These are phyloP conservation scores for Cryptococcus floricola DNA, from an alignment of 1,284 basidiomycete species.

Conservation along the genomic window DNA sequence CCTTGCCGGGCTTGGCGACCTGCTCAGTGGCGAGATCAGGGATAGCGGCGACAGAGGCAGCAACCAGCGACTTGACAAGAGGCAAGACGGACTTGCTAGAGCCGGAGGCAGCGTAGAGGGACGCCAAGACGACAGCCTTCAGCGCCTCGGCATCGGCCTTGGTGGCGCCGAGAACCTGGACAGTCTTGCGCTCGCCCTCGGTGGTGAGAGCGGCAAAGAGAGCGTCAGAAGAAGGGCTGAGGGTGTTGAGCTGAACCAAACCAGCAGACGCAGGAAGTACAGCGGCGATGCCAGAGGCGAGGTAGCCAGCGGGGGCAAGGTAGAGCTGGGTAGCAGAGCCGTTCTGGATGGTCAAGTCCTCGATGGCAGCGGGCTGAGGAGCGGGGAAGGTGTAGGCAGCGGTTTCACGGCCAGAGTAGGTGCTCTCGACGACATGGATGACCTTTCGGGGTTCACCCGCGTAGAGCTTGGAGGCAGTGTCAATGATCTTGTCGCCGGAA, in stretches of 20 bases:
- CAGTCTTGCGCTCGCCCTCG: conserved; percentile 28
- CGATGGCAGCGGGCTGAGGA: conserved; percentile 16
- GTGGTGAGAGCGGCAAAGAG: conserved; percentile 31
- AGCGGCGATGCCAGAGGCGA: conserved; percentile 24
- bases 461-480: conserved; percentile 56
- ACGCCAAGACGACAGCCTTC: conserved; percentile 36
- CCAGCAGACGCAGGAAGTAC: conserved; percentile 19
- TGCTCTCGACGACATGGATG: conserved; percentile 48
- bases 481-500: conserved; percentile 65
- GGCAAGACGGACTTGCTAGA: conserved; percentile 42
- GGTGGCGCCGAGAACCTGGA: conserved; percentile 36
- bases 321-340: conserved; percentile 24
- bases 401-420: conserved; percentile 41
- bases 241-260: conserved; percentile 38
- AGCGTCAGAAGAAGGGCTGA: conserved; percentile 33
- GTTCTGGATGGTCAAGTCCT: conserved; percentile 29
- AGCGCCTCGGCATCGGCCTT: conserved; percentile 42
- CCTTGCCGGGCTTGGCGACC: conserved; percentile 37
- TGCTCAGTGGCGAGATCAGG: conserved; percentile 15
- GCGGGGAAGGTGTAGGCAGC: conserved; percentile 41
- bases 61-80: conserved; percentile 37
- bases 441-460: conserved; percentile 26
- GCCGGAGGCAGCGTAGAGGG: conserved; percentile 44
- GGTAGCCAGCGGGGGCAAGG: conserved; percentile 36
- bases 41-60: conserved; percentile 16